These are phyloP conservation scores for Calonectria ilicicola DNA, from an alignment of 2,329 filamentous ascomycete species.

Conservation along the genomic window DNA sequence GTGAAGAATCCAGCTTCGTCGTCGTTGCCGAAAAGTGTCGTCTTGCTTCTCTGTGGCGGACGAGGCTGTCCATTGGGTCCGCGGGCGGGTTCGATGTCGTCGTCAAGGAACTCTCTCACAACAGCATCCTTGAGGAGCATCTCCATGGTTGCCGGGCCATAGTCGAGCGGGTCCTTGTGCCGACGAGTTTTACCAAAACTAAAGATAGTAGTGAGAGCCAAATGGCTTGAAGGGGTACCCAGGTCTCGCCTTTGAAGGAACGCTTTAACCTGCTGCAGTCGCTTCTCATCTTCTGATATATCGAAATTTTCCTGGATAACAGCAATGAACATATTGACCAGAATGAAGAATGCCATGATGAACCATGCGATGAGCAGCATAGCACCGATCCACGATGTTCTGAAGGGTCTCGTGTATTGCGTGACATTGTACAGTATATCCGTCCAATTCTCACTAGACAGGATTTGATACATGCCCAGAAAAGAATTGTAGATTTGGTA, in stretches of 20 bases:
- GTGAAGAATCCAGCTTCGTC: slow-evolving; percentile 71
- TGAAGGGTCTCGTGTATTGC: slow-evolving; percentile 69
- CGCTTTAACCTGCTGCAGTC: slow-evolving; percentile 93
- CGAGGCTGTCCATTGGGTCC: slow-evolving; percentile 47
- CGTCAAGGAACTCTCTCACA: slow-evolving; percentile 93
- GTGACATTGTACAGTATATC: slow-evolving; percentile 86
- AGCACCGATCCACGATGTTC: slow-evolving; percentile 93
- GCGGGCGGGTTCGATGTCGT: slow-evolving; percentile 46
- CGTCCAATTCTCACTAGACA: slow-evolving; percentile 98
- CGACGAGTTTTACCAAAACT: slow-evolving; percentile 70
- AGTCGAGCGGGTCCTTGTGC: slow-evolving; percentile 86
- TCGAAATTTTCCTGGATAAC: slow-evolving; percentile 99
- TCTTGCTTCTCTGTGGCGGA: slow-evolving; percentile 46
- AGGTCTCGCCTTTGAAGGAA: slow-evolving; percentile 94
- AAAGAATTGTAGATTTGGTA: slow-evolving; percentile 95
- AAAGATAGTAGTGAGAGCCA: slow-evolving; percentile 80
- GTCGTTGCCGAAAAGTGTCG: slow-evolving; percentile 53
- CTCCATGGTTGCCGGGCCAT: slow-evolving; percentile 90
- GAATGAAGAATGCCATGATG: slow-evolving; percentile 92
- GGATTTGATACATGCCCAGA: slow-evolving; percentile 95
- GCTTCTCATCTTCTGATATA: slow-evolving; percentile 97
- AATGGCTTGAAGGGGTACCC: slow-evolving; percentile 76
- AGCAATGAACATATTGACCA: slow-evolving; percentile 99
- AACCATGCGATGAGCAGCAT: slow-evolving; percentile 96
- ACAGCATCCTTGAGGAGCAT: slow-evolving; percentile 98